Evolutionary conservation across 2,329 filamentous ascomycete genomes (phyloP).

Genomic region (Pseudogymnoascus sp.): DNA sequence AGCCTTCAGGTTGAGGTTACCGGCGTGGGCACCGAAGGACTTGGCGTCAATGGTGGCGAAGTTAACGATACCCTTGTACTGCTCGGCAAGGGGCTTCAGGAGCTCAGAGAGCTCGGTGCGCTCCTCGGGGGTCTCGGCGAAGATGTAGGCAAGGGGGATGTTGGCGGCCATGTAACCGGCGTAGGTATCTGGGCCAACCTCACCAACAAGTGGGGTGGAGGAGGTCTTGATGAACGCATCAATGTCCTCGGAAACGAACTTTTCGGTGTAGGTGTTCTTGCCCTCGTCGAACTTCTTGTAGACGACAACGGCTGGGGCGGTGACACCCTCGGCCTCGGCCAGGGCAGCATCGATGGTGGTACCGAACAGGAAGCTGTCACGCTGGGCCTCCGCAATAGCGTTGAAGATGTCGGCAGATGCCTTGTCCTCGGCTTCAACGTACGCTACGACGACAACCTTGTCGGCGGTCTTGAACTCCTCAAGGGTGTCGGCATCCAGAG

Average conservation of each 20-base stretch:
- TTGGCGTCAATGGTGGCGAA: constrained; percentile 96
- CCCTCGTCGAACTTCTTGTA: constrained; percentile 99
- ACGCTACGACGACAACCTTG: constrained; percentile 90
- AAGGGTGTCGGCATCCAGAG: constrained; percentile 70
- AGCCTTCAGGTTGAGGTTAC: constrained; percentile 93
- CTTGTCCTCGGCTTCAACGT: constrained; percentile 74
- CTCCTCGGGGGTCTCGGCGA: constrained; percentile 86
- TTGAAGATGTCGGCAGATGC: constrained; percentile 78
- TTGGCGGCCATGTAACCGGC: constrained; percentile 86
- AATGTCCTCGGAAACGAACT: constrained; percentile 75
- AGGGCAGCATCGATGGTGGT: constrained; percentile 73
- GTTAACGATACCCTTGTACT: constrained; percentile 91
- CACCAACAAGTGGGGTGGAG: constrained; percentile 83
- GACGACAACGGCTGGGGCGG: constrained; percentile 76
- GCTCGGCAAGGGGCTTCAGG: constrained; percentile 80
- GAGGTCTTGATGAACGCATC: constrained; percentile 75
- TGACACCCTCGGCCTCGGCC: constrained; percentile 84
- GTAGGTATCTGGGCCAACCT: constrained; percentile 96
- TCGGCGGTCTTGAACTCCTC: constrained; percentile 97
- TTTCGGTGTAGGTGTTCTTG: constrained; percentile 74
- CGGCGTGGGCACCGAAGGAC: constrained; percentile 86
- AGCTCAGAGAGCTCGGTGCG: constrained; percentile 67
- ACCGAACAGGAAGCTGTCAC: constrained; percentile 90
- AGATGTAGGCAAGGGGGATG: constrained; percentile 93
- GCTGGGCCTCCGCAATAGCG: constrained; percentile 58